Evolutionary conservation across 805 yeast species (phyloP).

Genomic region (Blastobotrys chiropterorum): DNA sequence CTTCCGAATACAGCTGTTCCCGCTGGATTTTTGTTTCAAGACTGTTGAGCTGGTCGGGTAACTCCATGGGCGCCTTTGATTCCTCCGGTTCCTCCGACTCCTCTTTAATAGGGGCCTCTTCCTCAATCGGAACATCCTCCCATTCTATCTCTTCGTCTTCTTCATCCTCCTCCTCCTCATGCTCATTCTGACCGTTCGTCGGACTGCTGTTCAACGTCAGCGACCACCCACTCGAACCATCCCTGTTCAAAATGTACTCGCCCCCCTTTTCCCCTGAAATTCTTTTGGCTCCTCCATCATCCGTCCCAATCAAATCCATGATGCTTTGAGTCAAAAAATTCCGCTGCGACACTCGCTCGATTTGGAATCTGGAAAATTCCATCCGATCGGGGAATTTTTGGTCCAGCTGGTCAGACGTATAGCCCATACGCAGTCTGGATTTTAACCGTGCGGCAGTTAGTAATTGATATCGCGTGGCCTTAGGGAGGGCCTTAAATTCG

Average conservation of each 20-base stretch:
- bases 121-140: slow-evolving; percentile 57
- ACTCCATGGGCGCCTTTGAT: background rate
- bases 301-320: slow-evolving; percentile 79
- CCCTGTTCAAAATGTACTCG: slow-evolving; percentile 67
- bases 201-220: slow-evolving; percentile 47
- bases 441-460: slow-evolving; percentile 74
- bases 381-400: slow-evolving; percentile 73
- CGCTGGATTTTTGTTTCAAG: slow-evolving; percentile 25
- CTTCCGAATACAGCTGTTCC: slow-evolving; percentile 17
- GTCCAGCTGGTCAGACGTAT: slow-evolving; percentile 80
- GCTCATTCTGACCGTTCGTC: slow-evolving; percentile 24
- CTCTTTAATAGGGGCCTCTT: slow-evolving; percentile 8
- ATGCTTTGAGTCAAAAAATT: slow-evolving; percentile 83
- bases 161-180: slow-evolving; percentile 34
- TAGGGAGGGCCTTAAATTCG: slow-evolving; percentile 71
- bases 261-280: slow-evolving; percentile 77
- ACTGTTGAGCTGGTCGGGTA: slow-evolving; percentile 18
- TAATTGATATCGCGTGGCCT: slow-evolving; percentile 81
- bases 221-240: slow-evolving; percentile 82
- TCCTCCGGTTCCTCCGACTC: background rate
- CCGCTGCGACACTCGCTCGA: slow-evolving; percentile 85
- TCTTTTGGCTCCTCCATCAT: slow-evolving; percentile 36
- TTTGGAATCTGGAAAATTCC: slow-evolving; percentile 91
- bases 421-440: slow-evolving; percentile 93
- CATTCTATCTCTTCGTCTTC: slow-evolving; percentile 49